phyloP scores from a whole-genome alignment of 129 eudicot genomes.

The Helianthus tuberosus region DNA sequence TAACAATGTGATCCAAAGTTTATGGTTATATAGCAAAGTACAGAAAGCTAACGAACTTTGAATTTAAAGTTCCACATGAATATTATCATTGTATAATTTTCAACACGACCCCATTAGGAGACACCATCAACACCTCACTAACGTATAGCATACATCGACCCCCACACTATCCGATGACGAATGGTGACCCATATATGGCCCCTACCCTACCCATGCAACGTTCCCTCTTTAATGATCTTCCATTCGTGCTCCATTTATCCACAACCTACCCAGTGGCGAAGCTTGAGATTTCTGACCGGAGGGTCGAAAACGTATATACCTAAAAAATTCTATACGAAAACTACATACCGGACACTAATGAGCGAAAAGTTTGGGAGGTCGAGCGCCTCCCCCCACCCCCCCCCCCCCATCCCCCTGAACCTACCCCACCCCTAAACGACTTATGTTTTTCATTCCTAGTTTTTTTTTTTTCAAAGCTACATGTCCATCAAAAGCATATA shows the following conservation, averaged over 20 bases:
- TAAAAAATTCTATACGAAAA: too few relatives aligned
- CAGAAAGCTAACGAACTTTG: neutral
- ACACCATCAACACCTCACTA: neutral
- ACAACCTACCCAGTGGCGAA: neutral
- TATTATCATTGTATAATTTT: neutral
- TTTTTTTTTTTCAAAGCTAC: neutral
- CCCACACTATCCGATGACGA: neutral
- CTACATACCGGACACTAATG: too few relatives aligned
- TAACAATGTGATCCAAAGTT: too few relatives aligned
- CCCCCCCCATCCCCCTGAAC: too few relatives aligned
- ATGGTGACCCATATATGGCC: neutral
- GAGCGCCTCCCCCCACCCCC: too few relatives aligned
- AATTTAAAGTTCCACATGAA: neutral
- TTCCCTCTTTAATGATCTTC: neutral
- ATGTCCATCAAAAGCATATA: neutral
- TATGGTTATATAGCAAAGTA: neutral
- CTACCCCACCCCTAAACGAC: neutral
- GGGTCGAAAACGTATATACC: too few relatives aligned
- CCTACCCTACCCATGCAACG: neutral
- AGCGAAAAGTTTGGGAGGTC: too few relatives aligned
- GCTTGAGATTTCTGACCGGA: too few relatives aligned
- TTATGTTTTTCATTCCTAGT: neutral
- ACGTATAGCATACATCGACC: neutral
- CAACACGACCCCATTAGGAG: neutral
- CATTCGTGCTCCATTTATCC: neutral